Evolutionary conservation across 2,329 filamentous ascomycete species (phyloP).

Genomic region (Claviceps lovelessii): DNA sequence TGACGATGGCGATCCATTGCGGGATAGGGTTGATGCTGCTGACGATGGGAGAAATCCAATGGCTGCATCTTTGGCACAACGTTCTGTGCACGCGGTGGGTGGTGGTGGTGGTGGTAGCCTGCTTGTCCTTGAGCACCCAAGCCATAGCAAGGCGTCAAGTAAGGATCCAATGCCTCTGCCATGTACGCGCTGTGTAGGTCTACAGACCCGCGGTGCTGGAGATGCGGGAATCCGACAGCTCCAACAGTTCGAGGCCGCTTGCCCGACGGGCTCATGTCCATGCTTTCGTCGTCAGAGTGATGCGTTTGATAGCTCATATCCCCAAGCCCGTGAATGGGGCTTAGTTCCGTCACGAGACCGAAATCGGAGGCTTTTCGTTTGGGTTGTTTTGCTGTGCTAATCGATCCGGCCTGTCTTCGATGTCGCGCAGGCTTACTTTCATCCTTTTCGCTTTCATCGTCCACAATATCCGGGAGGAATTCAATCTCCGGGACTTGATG

Average conservation of each 20-base stretch:
- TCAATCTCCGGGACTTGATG: conserved; percentile 43
- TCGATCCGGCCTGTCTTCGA: conserved; percentile 10
- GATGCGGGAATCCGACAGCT: conserved; percentile 1
- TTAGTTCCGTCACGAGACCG: conserved; percentile 1
- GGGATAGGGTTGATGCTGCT: conserved; percentile 3
- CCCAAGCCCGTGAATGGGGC: not conserved
- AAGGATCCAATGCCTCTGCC: conserved; percentile 1
- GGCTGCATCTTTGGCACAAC: conserved; percentile 13
- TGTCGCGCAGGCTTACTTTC: conserved; percentile 11
- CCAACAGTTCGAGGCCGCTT: conserved; percentile 12
- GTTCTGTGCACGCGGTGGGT: conserved; percentile 9
- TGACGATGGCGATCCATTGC: not conserved
- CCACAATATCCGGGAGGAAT: conserved; percentile 40
- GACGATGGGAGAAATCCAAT: conserved; percentile 7
- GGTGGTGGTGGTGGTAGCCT: not conserved
- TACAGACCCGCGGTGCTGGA: not conserved
- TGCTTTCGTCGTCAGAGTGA: conserved; percentile 4
- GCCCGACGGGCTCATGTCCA: conserved; percentile 9
- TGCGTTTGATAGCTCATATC: conserved; percentile 3
- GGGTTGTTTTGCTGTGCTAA: conserved; percentile 7
- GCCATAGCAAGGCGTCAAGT: conserved; percentile 5
- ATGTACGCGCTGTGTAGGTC: not conserved
- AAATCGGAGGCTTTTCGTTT: conserved; percentile 14
- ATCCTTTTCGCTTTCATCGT: conserved; percentile 19
- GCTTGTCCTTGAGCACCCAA: not conserved